phyloP scores from a whole-genome alignment of 2,329 filamentous ascomycete species.

The Cordyceps cicadae region DNA sequence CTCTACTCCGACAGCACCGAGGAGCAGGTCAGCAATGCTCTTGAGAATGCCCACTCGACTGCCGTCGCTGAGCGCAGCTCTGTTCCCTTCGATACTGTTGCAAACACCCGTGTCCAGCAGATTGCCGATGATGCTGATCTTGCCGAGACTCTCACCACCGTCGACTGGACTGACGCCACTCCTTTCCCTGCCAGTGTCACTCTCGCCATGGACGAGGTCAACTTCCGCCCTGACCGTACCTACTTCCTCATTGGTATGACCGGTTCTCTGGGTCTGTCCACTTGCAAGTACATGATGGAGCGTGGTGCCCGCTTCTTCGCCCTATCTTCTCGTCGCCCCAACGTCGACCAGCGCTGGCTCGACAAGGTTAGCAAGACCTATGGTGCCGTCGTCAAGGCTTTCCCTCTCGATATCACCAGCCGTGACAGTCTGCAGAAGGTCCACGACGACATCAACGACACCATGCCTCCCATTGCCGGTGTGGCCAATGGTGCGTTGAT shows the following conservation, averaged over 20 bases:
- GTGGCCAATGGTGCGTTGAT: constrained; percentile 31
- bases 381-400: constrained; percentile 8
- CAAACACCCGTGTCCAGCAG: constrained; percentile 10
- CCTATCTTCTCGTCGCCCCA: constrained; percentile 9
- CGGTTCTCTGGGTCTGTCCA: constrained; percentile 10
- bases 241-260: constrained; percentile 13
- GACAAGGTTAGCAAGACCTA: constrained; percentile 3
- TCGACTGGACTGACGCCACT: constrained; percentile 10
- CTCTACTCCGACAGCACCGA: constrained; percentile 9
- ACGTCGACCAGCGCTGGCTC: constrained; percentile 10
- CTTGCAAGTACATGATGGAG: constrained; percentile 11
- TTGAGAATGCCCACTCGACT: constrained; percentile 1
- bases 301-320: constrained; percentile 10
- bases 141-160: constrained; percentile 10
- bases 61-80: constrained; percentile 2
- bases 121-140: constrained; percentile 5
- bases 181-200: constrained; percentile 10
- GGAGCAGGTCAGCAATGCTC: constrained; percentile 8
- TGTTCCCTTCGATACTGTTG: constrained; percentile 9
- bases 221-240: constrained; percentile 9
- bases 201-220: constrained; percentile 10
- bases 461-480: constrained; percentile 28
- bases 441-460: constrained; percentile 17
- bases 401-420: constrained; percentile 11
- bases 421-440: constrained; percentile 6